phyloP scores from a whole-genome alignment of 1,284 basidiomycete genomes.

The Laetiporus sulphureus region DNA sequence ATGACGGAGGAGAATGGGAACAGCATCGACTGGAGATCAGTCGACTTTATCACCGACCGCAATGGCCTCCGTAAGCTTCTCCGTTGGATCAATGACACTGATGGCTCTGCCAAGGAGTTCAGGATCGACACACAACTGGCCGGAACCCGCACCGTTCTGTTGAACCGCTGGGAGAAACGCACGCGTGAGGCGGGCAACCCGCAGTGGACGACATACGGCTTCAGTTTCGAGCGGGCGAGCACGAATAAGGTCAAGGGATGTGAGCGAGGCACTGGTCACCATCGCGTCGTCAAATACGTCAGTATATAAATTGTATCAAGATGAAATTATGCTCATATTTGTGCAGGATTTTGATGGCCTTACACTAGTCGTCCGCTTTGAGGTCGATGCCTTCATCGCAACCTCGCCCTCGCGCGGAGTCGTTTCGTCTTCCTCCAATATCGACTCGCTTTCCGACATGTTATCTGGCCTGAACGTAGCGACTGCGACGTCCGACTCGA shows the following conservation, averaged over 20 bases:
- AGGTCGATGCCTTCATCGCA: slow-evolving; percentile 26
- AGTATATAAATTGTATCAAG: slow-evolving; percentile 15
- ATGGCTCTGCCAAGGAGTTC: slow-evolving; percentile 33
- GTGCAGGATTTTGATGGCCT: slow-evolving; percentile 24
- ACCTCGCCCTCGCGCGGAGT: background rate
- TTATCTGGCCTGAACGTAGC: slow-evolving; percentile 24
- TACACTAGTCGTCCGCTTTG: slow-evolving; percentile 26
- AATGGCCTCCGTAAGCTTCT: slow-evolving; percentile 51
- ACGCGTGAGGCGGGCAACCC: slow-evolving; percentile 9
- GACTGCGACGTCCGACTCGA: slow-evolving; percentile 11
- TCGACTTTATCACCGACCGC: slow-evolving; percentile 53
- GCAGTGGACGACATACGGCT: slow-evolving; percentile 30
- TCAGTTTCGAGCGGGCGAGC: slow-evolving; percentile 43
- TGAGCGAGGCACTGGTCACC: slow-evolving; percentile 37
- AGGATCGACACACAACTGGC: slow-evolving; percentile 51
- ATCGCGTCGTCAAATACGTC: slow-evolving; percentile 47
- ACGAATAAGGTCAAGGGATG: slow-evolving; percentile 36
- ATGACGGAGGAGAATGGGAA: slow-evolving; percentile 24
- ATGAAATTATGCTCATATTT: too few species aligned
- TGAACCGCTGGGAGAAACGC: slow-evolving; percentile 32
- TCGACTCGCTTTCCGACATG: slow-evolving; percentile 24
- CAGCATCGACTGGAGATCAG: slow-evolving; percentile 36
- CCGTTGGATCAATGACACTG: slow-evolving; percentile 38
- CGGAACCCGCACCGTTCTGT: slow-evolving; percentile 43
- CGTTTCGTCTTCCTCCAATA: slow-evolving; percentile 16